Conservation (phyloP, 75 land plant species). For the Sequoia sempervirens region DNA sequence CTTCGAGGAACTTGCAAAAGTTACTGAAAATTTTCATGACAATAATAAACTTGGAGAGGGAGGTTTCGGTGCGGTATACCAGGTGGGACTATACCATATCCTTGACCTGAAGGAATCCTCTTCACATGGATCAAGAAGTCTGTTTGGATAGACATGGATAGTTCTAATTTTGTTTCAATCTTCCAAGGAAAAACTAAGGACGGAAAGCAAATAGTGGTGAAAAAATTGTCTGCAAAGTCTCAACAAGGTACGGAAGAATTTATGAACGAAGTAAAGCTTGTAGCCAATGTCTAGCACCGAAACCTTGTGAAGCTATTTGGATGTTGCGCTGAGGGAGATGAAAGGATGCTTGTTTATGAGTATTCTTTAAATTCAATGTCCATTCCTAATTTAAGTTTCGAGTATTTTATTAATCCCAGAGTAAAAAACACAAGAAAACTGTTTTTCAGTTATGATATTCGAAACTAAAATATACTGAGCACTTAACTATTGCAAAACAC, state of each 20-base stretch:
- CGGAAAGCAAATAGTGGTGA: constrained; percentile 24
- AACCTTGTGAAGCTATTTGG: constrained; percentile 36
- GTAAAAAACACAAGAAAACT: too few relatives aligned
- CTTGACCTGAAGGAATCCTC: neutral
- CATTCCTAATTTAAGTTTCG: too few relatives aligned
- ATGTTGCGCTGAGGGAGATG: constrained; percentile 26
- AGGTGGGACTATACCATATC: neutral
- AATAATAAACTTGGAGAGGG: neutral
- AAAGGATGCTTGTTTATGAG: constrained; percentile 32
- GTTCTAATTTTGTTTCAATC: neutral
- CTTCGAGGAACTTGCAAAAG: neutral
- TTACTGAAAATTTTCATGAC: neutral
- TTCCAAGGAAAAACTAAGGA: constrained; percentile 23
- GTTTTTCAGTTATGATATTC: too few relatives aligned
- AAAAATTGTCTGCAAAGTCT: constrained; percentile 20
- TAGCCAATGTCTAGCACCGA: constrained; percentile 21
- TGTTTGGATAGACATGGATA: neutral
- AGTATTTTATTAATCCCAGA: too few relatives aligned
- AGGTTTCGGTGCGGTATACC: neutral
- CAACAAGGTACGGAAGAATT: constrained; percentile 27
- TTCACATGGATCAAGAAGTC: neutral
- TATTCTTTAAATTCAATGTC: too few relatives aligned
- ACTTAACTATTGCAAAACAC: too few relatives aligned
- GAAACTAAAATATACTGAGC: too few relatives aligned
- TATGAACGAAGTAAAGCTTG: constrained; percentile 23